These are phyloP conservation scores for Massarina eburnea DNA, from an alignment of 2,329 filamentous ascomycete genomes.

Conservation along the genomic window DNA sequence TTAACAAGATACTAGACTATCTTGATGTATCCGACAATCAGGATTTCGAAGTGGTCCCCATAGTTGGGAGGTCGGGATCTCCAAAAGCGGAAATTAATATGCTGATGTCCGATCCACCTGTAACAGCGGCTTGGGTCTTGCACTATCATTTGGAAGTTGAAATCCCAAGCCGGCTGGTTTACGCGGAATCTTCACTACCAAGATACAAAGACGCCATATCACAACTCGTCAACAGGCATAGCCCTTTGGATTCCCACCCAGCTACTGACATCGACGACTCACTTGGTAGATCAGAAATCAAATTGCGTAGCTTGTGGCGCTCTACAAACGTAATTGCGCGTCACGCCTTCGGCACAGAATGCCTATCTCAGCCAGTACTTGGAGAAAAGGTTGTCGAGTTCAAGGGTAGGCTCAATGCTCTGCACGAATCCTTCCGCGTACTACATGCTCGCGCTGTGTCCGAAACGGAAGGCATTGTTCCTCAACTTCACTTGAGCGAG, in stretches of 20 bases:
- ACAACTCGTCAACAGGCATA: too few species aligned
- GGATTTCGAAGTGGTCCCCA: slow-evolving; percentile 28
- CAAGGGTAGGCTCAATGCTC: neutral
- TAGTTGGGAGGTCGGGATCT: slow-evolving; percentile 18
- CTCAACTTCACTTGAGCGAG: slow-evolving; percentile 16
- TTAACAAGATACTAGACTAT: slow-evolving; percentile 19
- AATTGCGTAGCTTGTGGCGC: too few species aligned
- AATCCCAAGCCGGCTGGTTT: neutral
- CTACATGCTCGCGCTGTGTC: slow-evolving; percentile 9
- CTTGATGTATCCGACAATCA: slow-evolving; percentile 27
- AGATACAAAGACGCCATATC: neutral
- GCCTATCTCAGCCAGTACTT: too few species aligned
- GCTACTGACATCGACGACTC: too few species aligned
- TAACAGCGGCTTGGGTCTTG: neutral
- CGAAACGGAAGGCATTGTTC: slow-evolving; percentile 12
- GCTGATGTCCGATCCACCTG: slow-evolving; percentile 10
- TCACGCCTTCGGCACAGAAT: neutral
- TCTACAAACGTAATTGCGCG: too few species aligned
- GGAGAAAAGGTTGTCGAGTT: neutral
- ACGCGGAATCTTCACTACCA: neutral
- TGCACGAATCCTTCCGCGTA: neutral
- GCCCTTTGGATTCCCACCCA: too few species aligned
- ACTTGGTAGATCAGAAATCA: too few species aligned
- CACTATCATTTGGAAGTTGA: neutral
- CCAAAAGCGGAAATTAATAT: slow-evolving; percentile 1